phyloP scores from a whole-genome alignment of 2,329 filamentous ascomycete genomes.

The Zymoseptoria tritici region DNA sequence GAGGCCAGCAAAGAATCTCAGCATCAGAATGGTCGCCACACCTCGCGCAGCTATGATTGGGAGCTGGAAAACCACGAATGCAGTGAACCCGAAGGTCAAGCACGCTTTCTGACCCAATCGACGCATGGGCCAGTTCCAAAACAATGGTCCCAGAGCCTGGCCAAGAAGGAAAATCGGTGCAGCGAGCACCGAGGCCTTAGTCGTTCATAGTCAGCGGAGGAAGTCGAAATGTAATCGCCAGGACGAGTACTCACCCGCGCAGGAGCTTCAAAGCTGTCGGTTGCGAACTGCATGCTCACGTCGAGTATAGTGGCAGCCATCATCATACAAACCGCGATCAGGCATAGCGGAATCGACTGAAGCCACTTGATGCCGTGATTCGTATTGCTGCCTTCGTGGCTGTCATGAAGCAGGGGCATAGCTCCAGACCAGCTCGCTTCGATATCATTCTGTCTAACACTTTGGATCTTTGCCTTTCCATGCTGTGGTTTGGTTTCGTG shows the following conservation, averaged over 20 bases:
- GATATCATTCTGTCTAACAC: neutral
- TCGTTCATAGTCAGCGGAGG: neutral
- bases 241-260: neutral
- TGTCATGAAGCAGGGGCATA: neutral
- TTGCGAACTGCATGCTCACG: neutral
- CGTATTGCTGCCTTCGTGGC: neutral
- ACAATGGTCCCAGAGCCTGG: neutral
- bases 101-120: neutral
- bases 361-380: neutral
- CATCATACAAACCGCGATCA: neutral
- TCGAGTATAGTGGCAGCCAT: neutral
- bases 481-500: neutral
- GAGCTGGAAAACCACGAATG: neutral
- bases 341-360: neutral
- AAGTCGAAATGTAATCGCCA: neutral
- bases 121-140: neutral
- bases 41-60: neutral
- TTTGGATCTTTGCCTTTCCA: neutral
- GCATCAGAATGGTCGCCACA: neutral
- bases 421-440: neutral
- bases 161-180: neutral
- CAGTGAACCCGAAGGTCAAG: neutral
- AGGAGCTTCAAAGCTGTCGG: neutral
- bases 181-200: neutral
- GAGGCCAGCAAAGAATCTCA: neutral